phyloP scores from a whole-genome alignment of 2,329 filamentous ascomycete genomes.

The Aspergillus texensis region DNA sequence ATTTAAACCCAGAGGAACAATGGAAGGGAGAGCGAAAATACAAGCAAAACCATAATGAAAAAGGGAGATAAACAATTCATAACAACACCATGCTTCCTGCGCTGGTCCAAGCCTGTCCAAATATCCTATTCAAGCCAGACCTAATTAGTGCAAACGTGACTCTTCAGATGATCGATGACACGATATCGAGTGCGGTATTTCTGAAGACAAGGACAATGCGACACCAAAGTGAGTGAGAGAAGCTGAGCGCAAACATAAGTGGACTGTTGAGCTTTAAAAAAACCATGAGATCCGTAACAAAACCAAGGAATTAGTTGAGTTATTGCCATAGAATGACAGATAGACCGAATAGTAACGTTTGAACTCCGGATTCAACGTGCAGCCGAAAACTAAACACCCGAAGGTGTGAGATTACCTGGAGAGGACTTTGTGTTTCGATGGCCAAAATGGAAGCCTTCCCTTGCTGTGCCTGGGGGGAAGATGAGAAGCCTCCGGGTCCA shows the following conservation, averaged over 20 bases:
- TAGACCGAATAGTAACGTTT: neutral
- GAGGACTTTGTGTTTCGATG: conserved; percentile 28
- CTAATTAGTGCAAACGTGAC: neutral
- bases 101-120: neutral
- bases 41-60: neutral
- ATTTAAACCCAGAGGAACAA: neutral
- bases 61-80: neutral
- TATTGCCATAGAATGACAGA: neutral
- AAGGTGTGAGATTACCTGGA: conserved; percentile 18
- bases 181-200: neutral
- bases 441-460: conserved; percentile 8
- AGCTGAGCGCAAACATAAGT: neutral
- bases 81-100: neutral
- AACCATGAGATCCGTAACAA: neutral
- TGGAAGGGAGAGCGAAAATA: neutral
- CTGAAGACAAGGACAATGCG: neutral
- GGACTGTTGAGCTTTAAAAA: neutral
- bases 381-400: neutral
- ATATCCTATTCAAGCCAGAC: neutral
- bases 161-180: neutral
- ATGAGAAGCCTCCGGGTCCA: conserved; percentile 18
- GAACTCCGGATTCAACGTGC: neutral
- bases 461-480: conserved; percentile 7
- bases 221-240: neutral
- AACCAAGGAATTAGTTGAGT: neutral